Conservation (phyloP, 225 moss, liverwort and hornwort genomes). For the Marchantia polymorpha region DNA sequence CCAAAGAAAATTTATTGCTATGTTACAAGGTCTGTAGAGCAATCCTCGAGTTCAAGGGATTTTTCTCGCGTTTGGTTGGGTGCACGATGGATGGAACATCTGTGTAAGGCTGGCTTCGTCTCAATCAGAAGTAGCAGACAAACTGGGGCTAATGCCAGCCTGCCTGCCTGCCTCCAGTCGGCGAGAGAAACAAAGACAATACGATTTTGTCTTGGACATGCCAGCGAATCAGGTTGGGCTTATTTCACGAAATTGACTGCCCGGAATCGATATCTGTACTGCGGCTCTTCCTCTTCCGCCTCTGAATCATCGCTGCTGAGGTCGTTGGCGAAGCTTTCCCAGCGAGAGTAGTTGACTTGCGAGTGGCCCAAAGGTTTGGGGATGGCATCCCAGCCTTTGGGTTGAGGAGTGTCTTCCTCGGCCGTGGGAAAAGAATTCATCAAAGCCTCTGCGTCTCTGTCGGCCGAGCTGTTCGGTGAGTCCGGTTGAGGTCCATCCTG, state of each 20-base stretch:
- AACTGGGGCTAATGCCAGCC: no score
- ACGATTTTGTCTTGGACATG: background rate
- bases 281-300: constrained; percentile 77
- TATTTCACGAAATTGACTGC: constrained; percentile 43
- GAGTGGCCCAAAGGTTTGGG: constrained; percentile 90
- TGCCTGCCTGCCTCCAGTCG: background rate
- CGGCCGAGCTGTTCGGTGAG: constrained; percentile 48
- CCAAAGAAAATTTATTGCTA: background rate
- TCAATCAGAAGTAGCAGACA: background rate
- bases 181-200: background rate
- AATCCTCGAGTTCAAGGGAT: background rate
- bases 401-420: constrained; percentile 57
- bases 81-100: constrained; percentile 7
- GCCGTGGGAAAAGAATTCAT: constrained; percentile 55
- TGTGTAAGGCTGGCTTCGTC: background rate
- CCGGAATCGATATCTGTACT: constrained; percentile 58
- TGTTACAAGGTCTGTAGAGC: constrained; percentile 4
- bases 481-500: constrained; percentile 49
- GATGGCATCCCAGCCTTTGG: constrained; percentile 86
- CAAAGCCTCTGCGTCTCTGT: constrained; percentile 44
- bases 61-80: background rate
- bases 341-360: constrained; percentile 82
- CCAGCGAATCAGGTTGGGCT: background rate
- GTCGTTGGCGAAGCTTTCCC: constrained; percentile 84
- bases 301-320: constrained; percentile 80